Evolutionary conservation across 2,329 filamentous ascomycete species (phyloP).

Genomic region (Fulvia fulva): DNA sequence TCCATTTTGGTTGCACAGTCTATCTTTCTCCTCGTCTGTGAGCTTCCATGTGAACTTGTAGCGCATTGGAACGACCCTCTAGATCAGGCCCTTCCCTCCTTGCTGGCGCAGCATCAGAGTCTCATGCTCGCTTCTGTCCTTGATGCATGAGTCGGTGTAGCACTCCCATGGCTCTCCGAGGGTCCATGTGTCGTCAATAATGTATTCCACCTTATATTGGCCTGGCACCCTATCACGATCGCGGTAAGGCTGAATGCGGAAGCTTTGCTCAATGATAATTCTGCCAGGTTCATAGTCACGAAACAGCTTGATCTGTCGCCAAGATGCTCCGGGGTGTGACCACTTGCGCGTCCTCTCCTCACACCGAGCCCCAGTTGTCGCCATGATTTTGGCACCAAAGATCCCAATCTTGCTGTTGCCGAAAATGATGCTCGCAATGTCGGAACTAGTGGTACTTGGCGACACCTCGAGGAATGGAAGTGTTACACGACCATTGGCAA

Average conservation of each 20-base stretch:
- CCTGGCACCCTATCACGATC: no score
- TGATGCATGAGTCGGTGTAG: not conserved
- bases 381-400: no score
- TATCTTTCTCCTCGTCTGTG: not conserved
- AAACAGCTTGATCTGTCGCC: not conserved
- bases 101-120: not conserved
- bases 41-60: not conserved
- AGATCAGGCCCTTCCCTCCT: not conserved
- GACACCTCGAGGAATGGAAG: no score
- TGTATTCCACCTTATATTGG: not conserved
- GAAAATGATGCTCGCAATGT: no score
- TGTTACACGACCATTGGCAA: no score
- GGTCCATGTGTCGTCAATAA: not conserved
- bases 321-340: not conserved
- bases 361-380: no score
- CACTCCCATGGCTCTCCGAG: not conserved
- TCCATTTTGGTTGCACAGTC: not conserved
- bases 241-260: no score
- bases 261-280: not conserved
- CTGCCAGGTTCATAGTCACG: not conserved
- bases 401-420: no score
- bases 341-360: no score
- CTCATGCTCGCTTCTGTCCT: not conserved
- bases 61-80: not conserved
- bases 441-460: no score